Evolutionary conservation across 179 eudicot genomes (phyloP), one percentile per base, ranked within the genome.

Genomic region (Spergularia azorica): DNA sequence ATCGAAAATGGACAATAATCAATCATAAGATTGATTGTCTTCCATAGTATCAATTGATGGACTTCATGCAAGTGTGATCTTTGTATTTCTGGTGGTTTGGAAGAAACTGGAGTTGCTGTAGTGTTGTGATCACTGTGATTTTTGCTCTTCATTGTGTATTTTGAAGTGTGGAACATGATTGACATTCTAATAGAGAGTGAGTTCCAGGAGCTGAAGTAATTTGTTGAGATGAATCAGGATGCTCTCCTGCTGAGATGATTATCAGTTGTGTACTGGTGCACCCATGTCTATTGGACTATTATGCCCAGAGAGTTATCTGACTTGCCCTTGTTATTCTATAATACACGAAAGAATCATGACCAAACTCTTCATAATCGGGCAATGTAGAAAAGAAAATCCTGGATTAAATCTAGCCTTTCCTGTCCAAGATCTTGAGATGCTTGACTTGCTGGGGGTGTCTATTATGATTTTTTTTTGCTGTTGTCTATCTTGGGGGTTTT

Each of bases 21-120:
- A 51, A 70, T 12, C 41, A 3, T 26, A 26, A 26, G 61, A 67
- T 48, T 48, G 4, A 48, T 63, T 39, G 60, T 17, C 74, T 67
- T 67, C 57, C 15, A 48, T 18, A 48, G 36, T 18, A 26, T 54
- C 20, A 21, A 17, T 36, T 54, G 62, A 17, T 62, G 39, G 66
- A 70, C 61, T 66, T 65, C 68, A 38, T 72, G 15, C 15, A 36
- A 65, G 48, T 59, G 67, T 52, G 56, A 55, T 48, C 56, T 46
- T 2, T 26, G 17, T 12, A 20, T 67, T 18, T 26, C 67, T 68
- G 71, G 75, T 46, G 70, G 12, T 43, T 15, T 52, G 54, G 18
- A 60, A 21, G 20, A 9, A n/a, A 72, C 3, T 2, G 5, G 59
- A n/a, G 26, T 43, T 74, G 18, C 51, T 5, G 14, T 60, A 62